phyloP scores from a whole-genome alignment of 2,329 filamentous ascomycete species.

The Penicillium sp. region DNA sequence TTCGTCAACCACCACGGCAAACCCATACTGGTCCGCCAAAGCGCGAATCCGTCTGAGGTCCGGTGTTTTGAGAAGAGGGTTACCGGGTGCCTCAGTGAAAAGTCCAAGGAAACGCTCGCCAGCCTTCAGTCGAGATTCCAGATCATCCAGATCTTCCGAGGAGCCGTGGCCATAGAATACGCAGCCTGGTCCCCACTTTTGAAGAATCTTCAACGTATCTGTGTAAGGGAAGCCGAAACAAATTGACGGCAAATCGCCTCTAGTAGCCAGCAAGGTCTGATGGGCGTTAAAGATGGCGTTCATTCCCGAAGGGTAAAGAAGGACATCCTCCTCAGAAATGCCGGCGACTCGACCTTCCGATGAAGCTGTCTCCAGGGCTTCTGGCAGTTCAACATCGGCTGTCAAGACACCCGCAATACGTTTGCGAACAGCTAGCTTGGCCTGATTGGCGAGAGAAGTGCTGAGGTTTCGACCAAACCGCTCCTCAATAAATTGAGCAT shows the following conservation, averaged over 20 bases:
- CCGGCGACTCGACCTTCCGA: slow-evolving; percentile 44
- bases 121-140: slow-evolving; percentile 66
- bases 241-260: slow-evolving; percentile 70
- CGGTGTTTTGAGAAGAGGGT: slow-evolving; percentile 81
- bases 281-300: slow-evolving; percentile 91
- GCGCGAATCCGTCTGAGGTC: slow-evolving; percentile 76
- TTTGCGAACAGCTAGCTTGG: slow-evolving; percentile 78
- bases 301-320: slow-evolving; percentile 87
- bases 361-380: slow-evolving; percentile 51
- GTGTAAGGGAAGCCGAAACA: slow-evolving; percentile 98
- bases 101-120: slow-evolving; percentile 79
- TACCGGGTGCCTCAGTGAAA: slow-evolving; percentile 94
- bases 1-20: slow-evolving; percentile 89
- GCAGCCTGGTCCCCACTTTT: slow-evolving; percentile 91
- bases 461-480: slow-evolving; percentile 90
- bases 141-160: slow-evolving; percentile 73
- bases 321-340: slow-evolving; percentile 82
- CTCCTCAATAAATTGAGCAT: slow-evolving; percentile 82
- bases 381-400: slow-evolving; percentile 64
- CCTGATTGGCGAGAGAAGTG: slow-evolving; percentile 72
- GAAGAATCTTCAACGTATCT: slow-evolving; percentile 88
- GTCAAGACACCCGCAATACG: slow-evolving; percentile 85
- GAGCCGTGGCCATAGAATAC: slow-evolving; percentile 83
- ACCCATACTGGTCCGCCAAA: slow-evolving; percentile 79
- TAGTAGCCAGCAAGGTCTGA: slow-evolving; percentile 64